A percentile compares a stretch with the other conserved stretches of the same genome.
Evolutionary conservation across 2,329 filamentous ascomycete species (phyloP).

Genomic region (Hymenotorrendiella dingleyae): DNA sequence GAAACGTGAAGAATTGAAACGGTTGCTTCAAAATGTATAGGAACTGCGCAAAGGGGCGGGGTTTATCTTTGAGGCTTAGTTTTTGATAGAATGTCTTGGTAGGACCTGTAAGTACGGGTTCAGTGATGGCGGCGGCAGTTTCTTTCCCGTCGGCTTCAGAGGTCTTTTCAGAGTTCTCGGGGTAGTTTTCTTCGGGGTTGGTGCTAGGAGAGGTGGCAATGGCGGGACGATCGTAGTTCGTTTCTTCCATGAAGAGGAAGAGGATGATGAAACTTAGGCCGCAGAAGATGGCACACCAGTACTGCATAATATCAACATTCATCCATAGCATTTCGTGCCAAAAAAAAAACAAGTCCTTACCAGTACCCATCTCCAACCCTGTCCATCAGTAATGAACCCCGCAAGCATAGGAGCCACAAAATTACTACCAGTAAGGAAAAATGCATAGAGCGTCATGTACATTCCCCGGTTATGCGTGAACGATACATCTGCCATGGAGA

Average conservation of each 20-base stretch:
- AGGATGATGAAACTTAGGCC: constrained; percentile 43
- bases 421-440: constrained; percentile 39
- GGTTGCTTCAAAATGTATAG: constrained; percentile 27
- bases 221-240: constrained; percentile 35
- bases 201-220: constrained; percentile 7
- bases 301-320: constrained; percentile 33
- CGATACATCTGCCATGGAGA: constrained; percentile 33
- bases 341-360: background rate
- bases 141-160: background rate
- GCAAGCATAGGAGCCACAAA: constrained; percentile 43
- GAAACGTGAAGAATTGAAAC: constrained; percentile 30
- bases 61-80: constrained; percentile 20
- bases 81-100: constrained; percentile 26
- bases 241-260: constrained; percentile 57
- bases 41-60: constrained; percentile 23
- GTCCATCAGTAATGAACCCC: constrained; percentile 43
- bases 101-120: background rate
- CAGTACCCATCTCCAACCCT: constrained; percentile 23
- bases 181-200: constrained; percentile 4
- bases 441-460: constrained; percentile 38
- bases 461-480: constrained; percentile 40
- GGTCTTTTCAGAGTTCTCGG: background rate
- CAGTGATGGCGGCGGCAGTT: too few relatives aligned
- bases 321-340: too few relatives aligned
- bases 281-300: constrained; percentile 49